phyloP scores from a whole-genome alignment of 352 stramenopile genomes.

The Phytophthora megakarya region DNA sequence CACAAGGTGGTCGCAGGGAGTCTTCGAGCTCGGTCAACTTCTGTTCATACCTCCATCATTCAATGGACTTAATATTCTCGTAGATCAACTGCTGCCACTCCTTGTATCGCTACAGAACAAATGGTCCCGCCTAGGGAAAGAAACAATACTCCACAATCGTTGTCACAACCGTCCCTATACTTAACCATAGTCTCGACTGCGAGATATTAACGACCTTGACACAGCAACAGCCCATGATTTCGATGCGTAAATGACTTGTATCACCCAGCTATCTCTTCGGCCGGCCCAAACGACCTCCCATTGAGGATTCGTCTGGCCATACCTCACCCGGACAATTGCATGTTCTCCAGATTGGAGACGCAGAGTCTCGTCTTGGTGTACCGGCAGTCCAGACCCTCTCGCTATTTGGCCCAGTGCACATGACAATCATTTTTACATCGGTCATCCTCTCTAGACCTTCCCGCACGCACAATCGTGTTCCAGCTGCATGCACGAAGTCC shows the following conservation, averaged over 20 bases:
- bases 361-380: too few relatives aligned
- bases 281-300: neutral
- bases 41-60: neutral
- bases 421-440: neutral
- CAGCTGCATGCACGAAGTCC: neutral
- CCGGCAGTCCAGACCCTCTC: neutral
- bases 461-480: neutral
- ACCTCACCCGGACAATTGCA: neutral
- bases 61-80: neutral
- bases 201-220: slow-evolving; percentile 1
- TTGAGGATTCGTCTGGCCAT: neutral
- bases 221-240: neutral
- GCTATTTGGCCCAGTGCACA: too few relatives aligned
- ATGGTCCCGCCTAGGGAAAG: neutral
- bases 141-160: neutral
- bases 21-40: too few relatives aligned
- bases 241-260: neutral
- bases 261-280: neutral
- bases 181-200: neutral
- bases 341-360: neutral
- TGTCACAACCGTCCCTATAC: neutral
- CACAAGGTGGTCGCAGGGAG: neutral
- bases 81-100: neutral
- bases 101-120: neutral
- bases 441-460: neutral